Base-by-base conservation (phyloP, 2,329 filamentous ascomycete species). In the Penicillium verrucosum region DNA sequence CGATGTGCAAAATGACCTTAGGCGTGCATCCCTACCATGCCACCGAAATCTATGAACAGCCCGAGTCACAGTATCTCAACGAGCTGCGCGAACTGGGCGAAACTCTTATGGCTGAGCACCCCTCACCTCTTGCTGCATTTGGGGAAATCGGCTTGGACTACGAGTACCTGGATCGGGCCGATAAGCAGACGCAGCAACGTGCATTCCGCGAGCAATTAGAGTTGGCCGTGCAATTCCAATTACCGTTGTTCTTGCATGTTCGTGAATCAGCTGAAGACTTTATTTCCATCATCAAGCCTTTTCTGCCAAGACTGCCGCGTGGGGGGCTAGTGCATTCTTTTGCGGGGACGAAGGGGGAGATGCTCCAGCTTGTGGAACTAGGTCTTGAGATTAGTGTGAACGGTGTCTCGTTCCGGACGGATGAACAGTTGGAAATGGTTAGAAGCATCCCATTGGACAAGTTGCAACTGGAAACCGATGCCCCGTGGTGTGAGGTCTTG, bases 261-360 rank as follows among this genome's bases (percentile, higher is more conserved):
- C 73, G 78, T 5, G 72, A 72, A 21, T 73, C 78, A 0, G 77
- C 74, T 29, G 69, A 72, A 2, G 77, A 81, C 32, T 80, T 81
- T 30, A 69, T 77, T 1, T 58, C 61, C 0, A 73, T 78, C 16
- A 70, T 82, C 9, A 64, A 62, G 14, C 73, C 75, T 0, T 81
- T 79, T 56, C 27, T 77, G 0, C 43, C 65, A 0, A 60, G 58
- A 4, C 63, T 80, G 4, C 75, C 76, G 3, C 65, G 69, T 2
- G 61, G 68, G 4, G 92, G 89, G 5, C 83, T 96, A 11, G 92
- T 97, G 48, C 92, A 97, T 75, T 91, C 87, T 65, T 96, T 96
- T 69, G 96, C 92, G 0, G 92, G 92, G 5, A 89, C 89, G 0
- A 73, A 70, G 4, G 63, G 4, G 4, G 74, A 80, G 59, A 80